Conservation (phyloP, 192 early-diverging fungal genomes). For the Backusella circina region DNA sequence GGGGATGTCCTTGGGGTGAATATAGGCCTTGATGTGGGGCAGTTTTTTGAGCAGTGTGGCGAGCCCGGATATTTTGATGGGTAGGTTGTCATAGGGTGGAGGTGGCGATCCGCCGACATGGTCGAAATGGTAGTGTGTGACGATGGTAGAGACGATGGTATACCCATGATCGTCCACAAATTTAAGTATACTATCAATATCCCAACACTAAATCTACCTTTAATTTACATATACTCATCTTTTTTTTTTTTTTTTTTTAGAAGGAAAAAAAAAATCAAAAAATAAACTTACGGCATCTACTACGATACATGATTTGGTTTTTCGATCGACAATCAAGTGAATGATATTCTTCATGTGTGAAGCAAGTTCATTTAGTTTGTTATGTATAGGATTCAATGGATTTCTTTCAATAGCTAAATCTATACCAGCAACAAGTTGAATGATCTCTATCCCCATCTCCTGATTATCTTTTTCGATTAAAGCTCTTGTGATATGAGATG, state of each 20-base stretch:
- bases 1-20: slow-evolving; percentile 75
- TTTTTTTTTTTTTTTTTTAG: too few relatives aligned
- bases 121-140: slow-evolving; percentile 89
- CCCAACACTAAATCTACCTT: slow-evolving; percentile 70
- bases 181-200: slow-evolving; percentile 77
- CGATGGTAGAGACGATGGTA: slow-evolving; percentile 66
- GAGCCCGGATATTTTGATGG: slow-evolving; percentile 77
- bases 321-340: slow-evolving; percentile 72
- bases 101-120: slow-evolving; percentile 77
- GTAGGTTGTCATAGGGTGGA: slow-evolving; percentile 76
- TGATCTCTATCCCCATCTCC: slow-evolving; percentile 56
- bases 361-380: slow-evolving; percentile 74
- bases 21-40: slow-evolving; percentile 71
- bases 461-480: slow-evolving; percentile 54
- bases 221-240: neutral
- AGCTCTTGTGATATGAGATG: slow-evolving; percentile 47
- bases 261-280: slow-evolving; percentile 62
- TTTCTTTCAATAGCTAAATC: slow-evolving; percentile 58
- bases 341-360: slow-evolving; percentile 82
- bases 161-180: slow-evolving; percentile 54
- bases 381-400: slow-evolving; percentile 68
- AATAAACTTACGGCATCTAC: slow-evolving; percentile 69
- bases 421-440: slow-evolving; percentile 66
- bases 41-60: slow-evolving; percentile 67
- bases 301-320: slow-evolving; percentile 68